A percentile compares a stretch with the other conserved stretches of the same genome.
Conservation (phyloP, 805 yeast species). For the Candida insectorum region DNA sequence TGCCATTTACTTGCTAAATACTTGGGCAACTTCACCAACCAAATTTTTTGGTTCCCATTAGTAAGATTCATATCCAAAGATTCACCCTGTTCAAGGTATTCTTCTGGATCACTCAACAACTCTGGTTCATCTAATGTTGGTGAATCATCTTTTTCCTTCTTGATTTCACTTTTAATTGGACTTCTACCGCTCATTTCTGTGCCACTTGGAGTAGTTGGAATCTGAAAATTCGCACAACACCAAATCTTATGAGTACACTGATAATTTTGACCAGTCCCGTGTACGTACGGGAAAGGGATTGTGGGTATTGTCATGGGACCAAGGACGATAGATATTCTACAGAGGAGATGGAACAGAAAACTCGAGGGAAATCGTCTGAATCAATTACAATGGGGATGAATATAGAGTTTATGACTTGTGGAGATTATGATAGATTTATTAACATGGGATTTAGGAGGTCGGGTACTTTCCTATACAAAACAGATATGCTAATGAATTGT, state of each 20-base stretch:
- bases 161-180: constrained; percentile 3
- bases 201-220: no score
- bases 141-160: constrained; percentile 15
- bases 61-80: constrained; percentile 72
- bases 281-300: constrained; percentile 42
- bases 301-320: constrained; percentile 72
- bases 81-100: constrained; percentile 54
- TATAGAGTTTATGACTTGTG: constrained; percentile 43
- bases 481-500: constrained; percentile 70
- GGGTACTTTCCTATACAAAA: constrained; percentile 60
- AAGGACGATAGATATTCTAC: constrained; percentile 39
- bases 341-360: constrained; percentile 16
- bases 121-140: constrained; percentile 23
- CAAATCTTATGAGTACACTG: not conserved
- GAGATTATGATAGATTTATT: constrained; percentile 60
- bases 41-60: constrained; percentile 66
- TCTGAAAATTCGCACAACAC: not conserved
- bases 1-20: constrained; percentile 83
- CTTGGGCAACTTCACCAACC: constrained; percentile 90
- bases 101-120: constrained; percentile 41
- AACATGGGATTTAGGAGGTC: constrained; percentile 78
- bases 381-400: constrained; percentile 34
- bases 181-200: no score
- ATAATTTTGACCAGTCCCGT: constrained; percentile 40
- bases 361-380: constrained; percentile 12